A percentile compares a stretch with the other conserved stretches of the same genome.
phyloP scores from a whole-genome alignment of 306 rosid genomes.

The Chamaecrista fasciculata region DNA sequence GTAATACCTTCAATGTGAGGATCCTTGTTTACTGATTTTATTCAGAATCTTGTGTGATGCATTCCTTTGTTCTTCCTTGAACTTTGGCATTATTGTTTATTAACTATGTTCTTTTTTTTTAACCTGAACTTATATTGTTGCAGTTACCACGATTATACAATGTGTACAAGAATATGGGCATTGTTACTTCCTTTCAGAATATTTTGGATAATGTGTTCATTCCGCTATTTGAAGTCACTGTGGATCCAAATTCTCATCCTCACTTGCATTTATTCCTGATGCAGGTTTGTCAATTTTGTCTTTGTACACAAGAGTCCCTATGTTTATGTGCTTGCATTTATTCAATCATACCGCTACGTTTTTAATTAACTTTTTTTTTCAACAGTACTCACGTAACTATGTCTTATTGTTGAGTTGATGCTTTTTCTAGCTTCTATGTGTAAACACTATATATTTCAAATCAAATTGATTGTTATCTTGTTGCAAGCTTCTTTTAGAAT shows the following conservation, averaged over 20 bases:
- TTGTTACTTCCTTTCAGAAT: conserved; percentile 57
- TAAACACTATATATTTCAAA: not conserved
- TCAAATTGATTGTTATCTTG: not conserved
- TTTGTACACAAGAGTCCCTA: not conserved
- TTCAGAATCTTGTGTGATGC: conserved; percentile 8
- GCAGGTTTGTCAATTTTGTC: conserved; percentile 38
- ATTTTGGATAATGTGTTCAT: conserved; percentile 59
- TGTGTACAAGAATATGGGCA: conserved; percentile 60
- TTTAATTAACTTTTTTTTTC: not conserved
- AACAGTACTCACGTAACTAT: not conserved
- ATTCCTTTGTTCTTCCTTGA: conserved; percentile 8
- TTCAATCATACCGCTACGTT: not conserved
- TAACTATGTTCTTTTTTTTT: conserved; percentile 14
- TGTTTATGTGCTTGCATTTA: not conserved
- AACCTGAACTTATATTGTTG: conserved; percentile 5
- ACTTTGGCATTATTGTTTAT: not conserved
- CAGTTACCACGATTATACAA: conserved; percentile 63
- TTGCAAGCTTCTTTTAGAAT: conserved; percentile 1
- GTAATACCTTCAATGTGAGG: conserved; percentile 15
- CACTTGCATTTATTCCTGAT: conserved; percentile 56
- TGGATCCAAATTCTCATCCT: conserved; percentile 61
- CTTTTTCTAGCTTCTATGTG: not conserved
- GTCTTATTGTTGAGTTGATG: not conserved
- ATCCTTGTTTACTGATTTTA: not conserved
- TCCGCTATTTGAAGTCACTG: conserved; percentile 59